Percentiles rank a stretch among this genome's conserved stretches.
These are phyloP conservation scores for Powellomyces hirtus DNA, from an alignment of 192 early-diverging fungal genomes.

Conservation along the genomic window DNA sequence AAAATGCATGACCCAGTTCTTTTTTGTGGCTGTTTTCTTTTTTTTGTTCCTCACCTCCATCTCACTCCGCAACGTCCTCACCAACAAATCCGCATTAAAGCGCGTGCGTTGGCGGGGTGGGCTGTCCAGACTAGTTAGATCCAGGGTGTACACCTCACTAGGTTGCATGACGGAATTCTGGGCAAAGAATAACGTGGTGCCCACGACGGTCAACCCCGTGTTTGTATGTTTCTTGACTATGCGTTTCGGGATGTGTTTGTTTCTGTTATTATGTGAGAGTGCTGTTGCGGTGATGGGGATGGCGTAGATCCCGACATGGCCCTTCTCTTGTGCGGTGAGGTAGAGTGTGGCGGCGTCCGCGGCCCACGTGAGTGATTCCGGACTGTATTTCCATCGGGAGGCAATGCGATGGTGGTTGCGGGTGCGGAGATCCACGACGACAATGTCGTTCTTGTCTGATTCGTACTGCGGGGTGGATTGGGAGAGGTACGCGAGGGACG, in stretches of 20 bases:
- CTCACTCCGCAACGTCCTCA: conserved; percentile 39
- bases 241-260: neutral
- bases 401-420: conserved; percentile 31
- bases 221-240: conserved; percentile 10
- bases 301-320: conserved; percentile 61
- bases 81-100: conserved; percentile 41
- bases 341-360: conserved; percentile 51
- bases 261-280: neutral
- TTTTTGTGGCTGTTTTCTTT: neutral
- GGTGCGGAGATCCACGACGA: conserved; percentile 48
- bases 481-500: conserved; percentile 60
- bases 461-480: conserved; percentile 62
- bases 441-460: conserved; percentile 72
- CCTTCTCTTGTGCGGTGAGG: conserved; percentile 67
- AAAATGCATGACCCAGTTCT: neutral
- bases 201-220: neutral
- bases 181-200: neutral
- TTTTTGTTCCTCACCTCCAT: neutral
- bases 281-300: conserved; percentile 5
- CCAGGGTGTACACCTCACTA: conserved; percentile 8
- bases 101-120: conserved; percentile 38
- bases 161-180: conserved; percentile 6
- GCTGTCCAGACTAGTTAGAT: neutral
- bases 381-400: conserved; percentile 55
- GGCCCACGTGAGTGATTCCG: conserved; percentile 58